Percentiles rank a stretch among this genome's conserved stretches.
phyloP scores from a whole-genome alignment of 371 early-diverging fungal genomes.

The Saksenaea oblongispora region DNA sequence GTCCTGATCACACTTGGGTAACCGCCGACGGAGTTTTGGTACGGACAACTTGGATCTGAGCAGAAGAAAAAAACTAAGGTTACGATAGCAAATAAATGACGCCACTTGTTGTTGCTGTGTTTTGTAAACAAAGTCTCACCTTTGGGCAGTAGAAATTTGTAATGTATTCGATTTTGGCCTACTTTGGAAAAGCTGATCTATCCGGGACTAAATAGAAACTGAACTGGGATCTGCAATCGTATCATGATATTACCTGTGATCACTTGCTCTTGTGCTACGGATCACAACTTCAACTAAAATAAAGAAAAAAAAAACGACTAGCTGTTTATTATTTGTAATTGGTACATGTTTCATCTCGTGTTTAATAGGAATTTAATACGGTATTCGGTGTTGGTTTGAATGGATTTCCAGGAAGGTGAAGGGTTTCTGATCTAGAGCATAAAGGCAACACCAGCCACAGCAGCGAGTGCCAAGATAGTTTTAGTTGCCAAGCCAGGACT shows the following conservation, averaged over 20 bases:
- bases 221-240: not conserved
- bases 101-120: too few relatives aligned
- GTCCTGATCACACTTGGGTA: too few relatives aligned
- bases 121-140: too few relatives aligned
- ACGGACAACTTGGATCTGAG: too few relatives aligned
- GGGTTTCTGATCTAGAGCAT: conserved; percentile 18
- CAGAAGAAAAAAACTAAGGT: too few relatives aligned
- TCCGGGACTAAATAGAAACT: not conserved
- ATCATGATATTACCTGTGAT: not conserved
- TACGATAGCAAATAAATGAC: too few relatives aligned
- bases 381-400: not conserved
- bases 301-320: not conserved
- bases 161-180: not conserved
- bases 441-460: conserved; percentile 33
- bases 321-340: not conserved
- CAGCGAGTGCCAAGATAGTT: conserved; percentile 24
- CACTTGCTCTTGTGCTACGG: not conserved
- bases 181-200: too few relatives aligned
- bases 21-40: too few relatives aligned
- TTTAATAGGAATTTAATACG: not conserved
- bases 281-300: not conserved
- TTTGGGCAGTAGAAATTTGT: too few relatives aligned
- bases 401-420: not conserved
- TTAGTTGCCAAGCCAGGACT: conserved; percentile 11
- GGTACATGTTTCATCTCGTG: conserved; percentile 3